Base-by-base conservation (phyloP, 768 basidiomycete species). In the Leccinum rimulosum region DNA sequence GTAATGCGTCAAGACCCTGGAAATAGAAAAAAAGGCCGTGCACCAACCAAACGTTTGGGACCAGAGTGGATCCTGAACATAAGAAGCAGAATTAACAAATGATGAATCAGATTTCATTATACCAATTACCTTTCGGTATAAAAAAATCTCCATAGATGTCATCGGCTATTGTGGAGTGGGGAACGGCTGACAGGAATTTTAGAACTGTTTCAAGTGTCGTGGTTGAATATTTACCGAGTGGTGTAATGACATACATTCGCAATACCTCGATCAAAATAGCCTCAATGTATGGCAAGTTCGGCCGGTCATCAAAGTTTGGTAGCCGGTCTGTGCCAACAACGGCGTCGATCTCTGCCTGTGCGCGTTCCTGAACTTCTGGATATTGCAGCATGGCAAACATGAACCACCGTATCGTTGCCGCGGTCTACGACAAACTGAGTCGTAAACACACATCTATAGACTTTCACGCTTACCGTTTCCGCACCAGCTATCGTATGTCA, bases 331-430 rank as follows among this genome's bases (percentile, higher is more conserved):
- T 61, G 4, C 76, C 76, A 43, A 76, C 60, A 17, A 72, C 67
- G 0, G 54, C 40, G 11, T 69, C 66, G 10, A 77, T 56, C 57
- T 75, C 75, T 35, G 65, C 66, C 6, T 71, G 64, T 30, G 74
- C 75, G 25, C 58, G 60, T 11, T 54, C 49, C 50, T 76, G 74
- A n/a, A 71, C 66, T 9, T 70, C 69, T 1, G 75, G 75, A 54
- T 73, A 45, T 7, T 59, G 56, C 8, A 69, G 30, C 70, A 76
- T 76, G 12, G 67, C 69, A n/a, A 75, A 61, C 57, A 75, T 61
- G 56, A 77, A 75, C 2, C 48, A 56, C 25, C 58, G 57, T 48
- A 64, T 35, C 12, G 57, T 61, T 1, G 69, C 45, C 1, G 51
- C n/a, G 3, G 58, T 55, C 62, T 65, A 28, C 17, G 9, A 52